These are phyloP conservation scores for Pythium phragmiticola DNA, from an alignment of 352 stramenopile genomes.

Conservation along the genomic window DNA sequence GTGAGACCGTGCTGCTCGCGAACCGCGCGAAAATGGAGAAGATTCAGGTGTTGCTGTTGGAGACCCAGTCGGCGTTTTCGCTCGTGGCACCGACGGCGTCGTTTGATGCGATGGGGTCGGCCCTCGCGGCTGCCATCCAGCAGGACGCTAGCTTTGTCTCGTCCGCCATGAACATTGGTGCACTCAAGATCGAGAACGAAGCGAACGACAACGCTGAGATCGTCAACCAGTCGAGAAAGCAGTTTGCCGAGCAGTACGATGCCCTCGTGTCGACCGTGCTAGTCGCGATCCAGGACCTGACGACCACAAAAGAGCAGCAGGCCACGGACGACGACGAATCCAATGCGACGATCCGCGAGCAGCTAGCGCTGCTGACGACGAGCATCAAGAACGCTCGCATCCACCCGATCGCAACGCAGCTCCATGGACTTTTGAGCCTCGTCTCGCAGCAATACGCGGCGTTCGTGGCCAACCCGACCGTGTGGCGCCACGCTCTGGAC, in stretches of 20 bases:
- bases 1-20: constrained; percentile 9
- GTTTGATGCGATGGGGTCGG: constrained; percentile 24
- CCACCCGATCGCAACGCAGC: constrained; percentile 63
- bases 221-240: constrained; percentile 27
- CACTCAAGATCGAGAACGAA: constrained; percentile 4
- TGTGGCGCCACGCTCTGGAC: constrained; percentile 14
- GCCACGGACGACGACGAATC: constrained; percentile 25
- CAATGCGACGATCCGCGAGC: constrained; percentile 38
- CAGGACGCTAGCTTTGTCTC: constrained; percentile 16
- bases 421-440: constrained; percentile 44
- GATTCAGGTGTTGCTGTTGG: constrained; percentile 4
- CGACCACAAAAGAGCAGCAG: constrained; percentile 38
- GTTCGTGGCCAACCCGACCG: constrained; percentile 31
- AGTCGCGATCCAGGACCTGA: constrained; percentile 79
- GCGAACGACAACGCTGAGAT: constrained; percentile 13
- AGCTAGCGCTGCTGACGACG: constrained; percentile 44
- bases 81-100: constrained; percentile 24
- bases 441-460: constrained; percentile 52
- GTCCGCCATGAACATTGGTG: constrained; percentile 9
- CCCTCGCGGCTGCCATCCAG: constrained; percentile 6
- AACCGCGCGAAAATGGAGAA: constrained; percentile 23
- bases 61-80: constrained; percentile 19
- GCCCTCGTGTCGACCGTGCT: constrained; percentile 73
- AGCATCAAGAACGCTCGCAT: constrained; percentile 73
- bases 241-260: constrained; percentile 61